These are phyloP conservation scores for Penicillium palitans DNA, from an alignment of 2,329 filamentous ascomycete species.

Conservation along the genomic window DNA sequence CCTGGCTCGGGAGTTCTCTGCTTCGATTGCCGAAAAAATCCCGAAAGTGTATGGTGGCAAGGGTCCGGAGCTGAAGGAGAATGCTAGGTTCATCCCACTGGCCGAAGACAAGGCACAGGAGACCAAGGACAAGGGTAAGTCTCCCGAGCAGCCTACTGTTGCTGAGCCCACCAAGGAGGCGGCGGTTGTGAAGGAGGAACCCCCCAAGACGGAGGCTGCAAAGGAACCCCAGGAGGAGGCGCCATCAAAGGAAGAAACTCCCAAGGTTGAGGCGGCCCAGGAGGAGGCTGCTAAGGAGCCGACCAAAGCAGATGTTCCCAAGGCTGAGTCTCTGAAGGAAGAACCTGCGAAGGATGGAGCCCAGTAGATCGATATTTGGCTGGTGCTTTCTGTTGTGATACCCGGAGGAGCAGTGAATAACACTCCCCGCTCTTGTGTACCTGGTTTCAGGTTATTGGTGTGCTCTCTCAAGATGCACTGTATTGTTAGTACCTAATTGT, in stretches of 20 bases:
- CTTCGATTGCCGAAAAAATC: conserved; percentile 60
- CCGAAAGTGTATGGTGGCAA: conserved; percentile 79
- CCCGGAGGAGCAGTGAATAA: conserved; percentile 20
- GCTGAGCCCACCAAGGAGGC: conserved; percentile 14
- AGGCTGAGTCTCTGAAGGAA: conserved; percentile 16
- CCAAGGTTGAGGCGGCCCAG: background rate
- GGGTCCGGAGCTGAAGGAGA: conserved; percentile 53
- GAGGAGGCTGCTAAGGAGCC: conserved; percentile 22
- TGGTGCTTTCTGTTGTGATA: conserved; percentile 25
- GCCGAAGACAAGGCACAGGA: conserved; percentile 25
- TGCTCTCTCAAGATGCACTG: background rate
- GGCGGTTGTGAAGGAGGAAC: conserved; percentile 1
- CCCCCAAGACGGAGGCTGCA: background rate
- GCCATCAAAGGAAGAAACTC: conserved; percentile 1
- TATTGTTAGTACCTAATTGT: conserved; percentile 1
- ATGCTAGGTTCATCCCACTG: conserved; percentile 34
- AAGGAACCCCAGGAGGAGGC: conserved; percentile 17
- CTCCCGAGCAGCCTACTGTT: conserved; percentile 4
- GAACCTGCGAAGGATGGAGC: conserved; percentile 17
- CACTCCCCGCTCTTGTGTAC: conserved; percentile 21
- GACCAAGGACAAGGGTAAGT: conserved; percentile 8
- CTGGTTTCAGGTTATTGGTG: conserved; percentile 8
- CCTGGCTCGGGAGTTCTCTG: conserved; percentile 61
- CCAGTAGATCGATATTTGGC: conserved; percentile 15
- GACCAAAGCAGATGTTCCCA: conserved; percentile 9